phyloP scores from a whole-genome alignment of 345 rosid genomes.

The Cochlearia excelsa region DNA sequence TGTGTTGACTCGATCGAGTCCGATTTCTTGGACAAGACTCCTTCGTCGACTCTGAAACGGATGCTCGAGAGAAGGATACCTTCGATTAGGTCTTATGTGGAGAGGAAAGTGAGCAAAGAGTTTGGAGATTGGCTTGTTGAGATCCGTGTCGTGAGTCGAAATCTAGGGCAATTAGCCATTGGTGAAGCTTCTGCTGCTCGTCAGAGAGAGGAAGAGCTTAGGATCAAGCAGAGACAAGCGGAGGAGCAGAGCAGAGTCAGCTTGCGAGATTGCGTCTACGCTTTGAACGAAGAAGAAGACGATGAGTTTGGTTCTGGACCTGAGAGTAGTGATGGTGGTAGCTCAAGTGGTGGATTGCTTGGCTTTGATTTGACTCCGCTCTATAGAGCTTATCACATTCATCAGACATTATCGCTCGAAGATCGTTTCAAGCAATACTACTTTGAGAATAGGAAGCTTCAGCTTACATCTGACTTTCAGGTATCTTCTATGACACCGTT shows the following conservation, averaged over 20 bases:
- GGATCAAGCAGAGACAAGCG: constrained; percentile 94
- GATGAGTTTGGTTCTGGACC: constrained; percentile 51
- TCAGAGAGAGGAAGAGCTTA: constrained; percentile 90
- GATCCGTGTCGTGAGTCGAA: constrained; percentile 89
- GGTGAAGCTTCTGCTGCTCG: constrained; percentile 94
- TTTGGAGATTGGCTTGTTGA: constrained; percentile 96
- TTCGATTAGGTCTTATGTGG: constrained; percentile 66
- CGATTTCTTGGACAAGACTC: constrained; percentile 57
- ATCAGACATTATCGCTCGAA: constrained; percentile 80
- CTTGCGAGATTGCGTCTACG: constrained; percentile 80
- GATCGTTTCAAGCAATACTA: constrained; percentile 86
- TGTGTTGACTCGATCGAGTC: constrained; percentile 74
- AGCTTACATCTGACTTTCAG: constrained; percentile 93
- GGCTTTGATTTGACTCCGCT: constrained; percentile 85
- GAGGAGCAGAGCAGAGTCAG: constrained; percentile 94
- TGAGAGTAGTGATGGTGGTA: constrained; percentile 45
- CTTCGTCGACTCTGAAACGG: constrained; percentile 67
- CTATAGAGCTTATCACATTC: constrained; percentile 85
- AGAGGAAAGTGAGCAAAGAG: constrained; percentile 82
- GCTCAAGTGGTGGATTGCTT: constrained; percentile 46
- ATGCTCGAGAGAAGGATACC: constrained; percentile 92
- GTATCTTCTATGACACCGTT: constrained; percentile 96
- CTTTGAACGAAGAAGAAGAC: constrained; percentile 79
- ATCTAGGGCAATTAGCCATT: constrained; percentile 87
- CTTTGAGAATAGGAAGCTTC: constrained; percentile 88